Evolutionary conservation across 768 basidiomycete species (phyloP), one percentile per base, ranked within the genome.

Genomic region (Mycena polygramma): DNA sequence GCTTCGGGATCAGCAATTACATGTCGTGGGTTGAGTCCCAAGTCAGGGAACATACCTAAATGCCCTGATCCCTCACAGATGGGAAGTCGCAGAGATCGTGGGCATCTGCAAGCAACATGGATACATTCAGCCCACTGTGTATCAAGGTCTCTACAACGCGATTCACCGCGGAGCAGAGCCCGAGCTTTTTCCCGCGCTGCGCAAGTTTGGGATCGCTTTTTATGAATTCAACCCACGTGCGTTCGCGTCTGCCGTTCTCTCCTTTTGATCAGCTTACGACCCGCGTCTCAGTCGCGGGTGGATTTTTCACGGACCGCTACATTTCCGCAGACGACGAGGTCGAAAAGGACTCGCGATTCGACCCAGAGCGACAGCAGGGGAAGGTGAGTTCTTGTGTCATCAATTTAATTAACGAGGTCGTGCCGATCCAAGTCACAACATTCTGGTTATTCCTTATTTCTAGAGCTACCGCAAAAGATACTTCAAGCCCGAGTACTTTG

Each of bases 41-140:
- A 39, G 15, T 45, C 30, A 30, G 30, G 30, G 30, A 30, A 30
- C 30, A 30, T 30, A 41, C 24, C 75, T 22, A 19, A 45, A 17
- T 41, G 20, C 7, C 75, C 53, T 14, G 22, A 22, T 19, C 36
- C 10, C n/a, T 20, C 49, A 66, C 76, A 83, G 89, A 0, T 90
- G 88, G 87, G 89, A 91, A 77, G 88, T 90, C n/a, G 88, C 88
- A 6, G 89, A 90, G 73, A 83, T 91, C n/a, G 86, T 89, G 1
- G 81, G 82, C 0, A 90, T 90, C 46, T 89, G 88, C 78, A 87
- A 81, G 61, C 81, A 80, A 3, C 86, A 88, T 24, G 85, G 85
- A 1, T 90, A 84, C 69, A 82, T 89, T 7, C 80, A 83, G 70
- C 89, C 89, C 7, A 86, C 84, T 24, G 86, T 85, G 4, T 91